Percentiles rank a stretch among this genome's conserved stretches.
Conservation (phyloP, 2,329 filamentous ascomycete genomes). For the Purpureocillium takamizusanense region DNA sequence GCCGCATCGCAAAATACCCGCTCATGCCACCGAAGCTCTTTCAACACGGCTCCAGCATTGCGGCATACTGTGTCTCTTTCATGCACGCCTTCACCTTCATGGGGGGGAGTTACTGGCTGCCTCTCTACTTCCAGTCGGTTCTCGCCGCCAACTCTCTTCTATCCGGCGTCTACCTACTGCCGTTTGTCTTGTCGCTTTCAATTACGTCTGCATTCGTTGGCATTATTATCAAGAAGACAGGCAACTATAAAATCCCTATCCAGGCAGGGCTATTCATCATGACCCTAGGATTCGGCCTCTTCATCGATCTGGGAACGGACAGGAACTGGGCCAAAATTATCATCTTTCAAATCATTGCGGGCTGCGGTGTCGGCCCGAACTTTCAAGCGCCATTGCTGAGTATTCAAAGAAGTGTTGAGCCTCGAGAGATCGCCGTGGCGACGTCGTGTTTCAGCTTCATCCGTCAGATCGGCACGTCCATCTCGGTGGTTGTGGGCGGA, state of each 20-base stretch:
- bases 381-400: slow-evolving; percentile 63
- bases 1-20: slow-evolving; percentile 64
- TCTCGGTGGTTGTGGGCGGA: slow-evolving; percentile 65
- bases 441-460: slow-evolving; percentile 60
- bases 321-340: slow-evolving; percentile 47
- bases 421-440: slow-evolving; percentile 57
- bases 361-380: slow-evolving; percentile 57
- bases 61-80: slow-evolving; percentile 58
- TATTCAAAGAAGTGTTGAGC: slow-evolving; percentile 52
- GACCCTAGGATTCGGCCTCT: slow-evolving; percentile 55
- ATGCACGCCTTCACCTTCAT: slow-evolving; percentile 73
- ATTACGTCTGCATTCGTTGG: slow-evolving; percentile 50
- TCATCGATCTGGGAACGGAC: slow-evolving; percentile 50
- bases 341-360: slow-evolving; percentile 53
- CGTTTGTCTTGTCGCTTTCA: slow-evolving; percentile 59
- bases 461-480: slow-evolving; percentile 58
- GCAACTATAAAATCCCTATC: slow-evolving; percentile 55
- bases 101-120: slow-evolving; percentile 68
- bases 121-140: slow-evolving; percentile 76
- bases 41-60: slow-evolving; percentile 53
- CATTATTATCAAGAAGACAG: slow-evolving; percentile 52
- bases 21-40: slow-evolving; percentile 71
- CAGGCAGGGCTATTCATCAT: slow-evolving; percentile 48
- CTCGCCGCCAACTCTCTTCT: slow-evolving; percentile 59
- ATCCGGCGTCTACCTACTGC: slow-evolving; percentile 66